Conservation (phyloP, 768 basidiomycete species). For the Chalciporus sphaerocephalus region DNA sequence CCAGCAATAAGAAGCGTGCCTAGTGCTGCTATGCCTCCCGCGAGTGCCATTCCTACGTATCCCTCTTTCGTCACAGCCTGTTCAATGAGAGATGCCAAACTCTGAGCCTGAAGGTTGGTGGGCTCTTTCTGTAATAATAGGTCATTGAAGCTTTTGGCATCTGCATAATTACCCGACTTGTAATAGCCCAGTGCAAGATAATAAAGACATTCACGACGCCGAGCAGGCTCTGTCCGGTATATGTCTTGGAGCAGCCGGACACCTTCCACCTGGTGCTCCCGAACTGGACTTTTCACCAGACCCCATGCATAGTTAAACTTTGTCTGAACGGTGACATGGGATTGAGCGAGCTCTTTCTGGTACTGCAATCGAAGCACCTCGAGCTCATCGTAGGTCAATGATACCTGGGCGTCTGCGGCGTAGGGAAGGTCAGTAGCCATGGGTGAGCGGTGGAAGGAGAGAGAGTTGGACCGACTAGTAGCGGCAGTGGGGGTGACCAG, state of each 20-base stretch:
- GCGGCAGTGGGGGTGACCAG: conserved; percentile 11
- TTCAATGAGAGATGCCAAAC: conserved; percentile 81
- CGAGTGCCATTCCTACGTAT: conserved; percentile 97
- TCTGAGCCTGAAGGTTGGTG: conserved; percentile 87
- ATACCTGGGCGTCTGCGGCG: conserved; percentile 90
- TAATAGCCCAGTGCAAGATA: conserved; percentile 95
- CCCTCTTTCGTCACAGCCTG: conserved; percentile 84
- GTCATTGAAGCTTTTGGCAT: conserved; percentile 87
- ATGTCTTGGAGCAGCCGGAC: conserved; percentile 91
- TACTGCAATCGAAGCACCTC: conserved; percentile 86
- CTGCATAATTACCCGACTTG: conserved; percentile 93
- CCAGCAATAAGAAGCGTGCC: conserved; percentile 71
- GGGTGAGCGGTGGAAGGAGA: conserved; percentile 15
- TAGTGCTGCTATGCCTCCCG: conserved; percentile 83
- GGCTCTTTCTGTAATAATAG: conserved; percentile 90
- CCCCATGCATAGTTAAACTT: conserved; percentile 99
- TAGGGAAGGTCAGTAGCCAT: conserved; percentile 88
- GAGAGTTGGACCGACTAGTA: not conserved
- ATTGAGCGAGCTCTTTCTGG: conserved; percentile 78
- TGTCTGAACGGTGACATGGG: conserved; percentile 88
- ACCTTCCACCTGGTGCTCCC: conserved; percentile 87
- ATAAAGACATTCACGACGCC: conserved; percentile 92
- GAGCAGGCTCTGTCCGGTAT: conserved; percentile 79
- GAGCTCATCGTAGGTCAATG: conserved; percentile 84
- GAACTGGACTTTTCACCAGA: conserved; percentile 82